Conservation (phyloP, 805 yeast species). For the Cyberlindnera maclurae region DNA sequence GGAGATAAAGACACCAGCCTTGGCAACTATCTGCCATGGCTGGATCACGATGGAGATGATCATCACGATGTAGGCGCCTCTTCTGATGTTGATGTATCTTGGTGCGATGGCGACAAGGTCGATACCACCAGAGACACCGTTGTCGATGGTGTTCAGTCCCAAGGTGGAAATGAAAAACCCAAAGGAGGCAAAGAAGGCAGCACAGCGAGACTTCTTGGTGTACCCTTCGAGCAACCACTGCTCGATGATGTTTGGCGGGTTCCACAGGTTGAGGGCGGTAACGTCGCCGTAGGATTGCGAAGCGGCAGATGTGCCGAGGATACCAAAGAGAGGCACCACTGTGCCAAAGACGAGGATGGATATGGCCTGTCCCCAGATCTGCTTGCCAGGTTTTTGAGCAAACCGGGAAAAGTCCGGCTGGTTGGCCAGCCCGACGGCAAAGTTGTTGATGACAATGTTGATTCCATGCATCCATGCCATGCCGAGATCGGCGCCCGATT, state of each 20-base stretch:
- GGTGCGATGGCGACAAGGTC: conserved; percentile 43
- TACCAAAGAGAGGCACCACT: conserved; percentile 39
- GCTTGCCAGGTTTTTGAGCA: conserved; percentile 30
- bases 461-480: conserved; percentile 26
- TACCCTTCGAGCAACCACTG: conserved; percentile 35
- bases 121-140: conserved; percentile 43
- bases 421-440: conserved; percentile 28
- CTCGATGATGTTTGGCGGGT: conserved; percentile 35
- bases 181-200: conserved; percentile 36
- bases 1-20: conserved; percentile 19
- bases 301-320: conserved; percentile 38
- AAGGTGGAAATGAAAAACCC: conserved; percentile 29
- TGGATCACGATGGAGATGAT: conserved; percentile 60
- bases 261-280: conserved; percentile 30
- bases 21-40: conserved; percentile 51
- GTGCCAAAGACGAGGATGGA: conserved; percentile 33
- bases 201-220: conserved; percentile 36
- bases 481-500: conserved; percentile 26
- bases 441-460: conserved; percentile 23
- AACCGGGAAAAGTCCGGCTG: conserved; percentile 30
- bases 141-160: conserved; percentile 32
- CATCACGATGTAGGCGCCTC: conserved; percentile 66
- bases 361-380: conserved; percentile 31
- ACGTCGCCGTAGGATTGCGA: conserved; percentile 31
- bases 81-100: conserved; percentile 49